Evolutionary conservation across 352 stramenopile genomes (phyloP), one percentile per base, ranked within the genome.

Genomic region (Thalassiosira ordinaria): DNA sequence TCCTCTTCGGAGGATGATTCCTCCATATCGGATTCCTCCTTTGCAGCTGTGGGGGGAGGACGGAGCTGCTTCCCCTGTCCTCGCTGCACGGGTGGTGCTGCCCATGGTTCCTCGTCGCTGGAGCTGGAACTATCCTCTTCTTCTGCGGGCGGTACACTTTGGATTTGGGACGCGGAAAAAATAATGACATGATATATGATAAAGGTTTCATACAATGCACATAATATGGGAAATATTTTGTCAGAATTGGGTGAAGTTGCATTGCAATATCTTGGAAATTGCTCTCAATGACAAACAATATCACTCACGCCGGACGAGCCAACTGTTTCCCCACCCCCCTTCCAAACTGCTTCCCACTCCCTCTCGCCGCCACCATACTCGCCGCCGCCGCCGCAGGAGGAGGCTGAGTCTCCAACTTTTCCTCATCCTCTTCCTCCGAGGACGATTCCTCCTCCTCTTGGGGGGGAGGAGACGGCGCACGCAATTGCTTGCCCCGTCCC

Each of bases 401-500:
- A 59, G 49, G 47, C 6, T 16, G 5, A 13, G 41, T 44, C 33
- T 82, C 76, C 35, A 86, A 79, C 11, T 81, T 69, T 14, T 89
- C 77, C 13, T 88, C 72, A n/a, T 82, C 68, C 11, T 86, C 60
- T 2, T 69, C 56, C 1, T 29, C 44, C 52, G 55, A 31, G 7
- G 35, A 46, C 0, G 78, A 60, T 2, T 82, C 68, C 13, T 86
- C 69, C 13, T 82, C 70, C 7, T 74, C 69, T 46, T 20, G 79
- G 60, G n/a, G 79, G 57, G 11, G 9, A 49, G 81, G 63, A 64
- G 82, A 82, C 29, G 78, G 74, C 59, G 78, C 52, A 44, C 76
- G 77, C 18, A 92, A 70, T 55, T 87, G 74, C 57, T 92, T 92
- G n/a, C 87, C 87, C 5, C 72, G 33, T 29, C 74, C 72, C 0